phyloP scores from a whole-genome alignment of 306 rosid genomes.

The Cicer bijugum region DNA sequence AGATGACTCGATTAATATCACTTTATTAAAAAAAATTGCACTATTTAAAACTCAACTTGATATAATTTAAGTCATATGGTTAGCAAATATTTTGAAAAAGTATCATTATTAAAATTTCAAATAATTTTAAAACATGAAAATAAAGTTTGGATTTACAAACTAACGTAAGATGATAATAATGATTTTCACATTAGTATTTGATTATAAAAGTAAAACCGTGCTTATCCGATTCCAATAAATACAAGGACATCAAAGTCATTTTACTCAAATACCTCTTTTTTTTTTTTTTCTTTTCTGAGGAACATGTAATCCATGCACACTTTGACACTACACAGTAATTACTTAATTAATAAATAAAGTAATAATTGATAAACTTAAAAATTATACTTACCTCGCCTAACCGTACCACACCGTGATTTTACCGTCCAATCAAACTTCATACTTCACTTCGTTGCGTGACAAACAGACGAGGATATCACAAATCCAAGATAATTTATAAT shows the following conservation, averaged over 20 bases:
- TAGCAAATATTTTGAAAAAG: too few species aligned
- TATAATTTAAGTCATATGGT: too few species aligned
- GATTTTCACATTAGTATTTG: too few species aligned
- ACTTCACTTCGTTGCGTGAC: slow-evolving; percentile 18
- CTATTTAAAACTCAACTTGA: too few species aligned
- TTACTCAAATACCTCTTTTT: not conserved
- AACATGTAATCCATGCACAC: slow-evolving; percentile 27
- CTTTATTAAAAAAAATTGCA: too few species aligned
- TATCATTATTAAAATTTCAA: too few species aligned
- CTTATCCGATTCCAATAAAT: not conserved
- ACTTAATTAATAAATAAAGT: slow-evolving; percentile 32
- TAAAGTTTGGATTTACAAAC: too few species aligned
- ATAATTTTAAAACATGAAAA: too few species aligned
- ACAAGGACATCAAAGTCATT: slow-evolving; percentile 54
- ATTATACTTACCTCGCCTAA: slow-evolving; percentile 34
- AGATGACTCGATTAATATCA: too few species aligned
- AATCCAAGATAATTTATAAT: not conserved
- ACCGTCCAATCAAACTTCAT: slow-evolving; percentile 42
- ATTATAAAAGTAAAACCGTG: too few species aligned
- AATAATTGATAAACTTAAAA: not conserved
- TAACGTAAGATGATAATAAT: too few species aligned
- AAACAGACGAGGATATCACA: slow-evolving; percentile 31
- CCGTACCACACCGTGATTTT: slow-evolving; percentile 31
- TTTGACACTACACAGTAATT: not conserved
- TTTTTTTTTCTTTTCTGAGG: not conserved